Conservation (phyloP, 2,329 filamentous ascomycete genomes). For the Colletotrichum abscissum region DNA sequence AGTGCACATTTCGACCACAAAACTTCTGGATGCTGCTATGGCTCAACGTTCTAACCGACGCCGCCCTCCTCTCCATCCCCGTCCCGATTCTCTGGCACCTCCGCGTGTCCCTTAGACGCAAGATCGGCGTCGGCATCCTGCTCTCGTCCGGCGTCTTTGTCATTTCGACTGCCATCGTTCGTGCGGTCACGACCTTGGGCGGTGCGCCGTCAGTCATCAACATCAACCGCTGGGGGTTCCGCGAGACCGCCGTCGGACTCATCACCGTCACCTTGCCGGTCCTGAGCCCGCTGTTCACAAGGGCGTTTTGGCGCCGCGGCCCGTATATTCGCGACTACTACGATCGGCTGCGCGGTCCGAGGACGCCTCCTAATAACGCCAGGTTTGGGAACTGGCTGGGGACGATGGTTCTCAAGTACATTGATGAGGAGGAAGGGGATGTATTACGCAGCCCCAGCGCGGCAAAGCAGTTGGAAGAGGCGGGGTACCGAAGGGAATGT, state of each 20-base stretch:
- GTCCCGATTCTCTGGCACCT: conserved; percentile 41
- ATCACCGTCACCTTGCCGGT: conserved; percentile 37
- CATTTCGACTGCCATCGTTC: conserved; percentile 41
- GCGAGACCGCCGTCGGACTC: conserved; percentile 40
- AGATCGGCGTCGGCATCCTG: conserved; percentile 39
- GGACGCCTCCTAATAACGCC: neutral
- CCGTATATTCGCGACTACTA: conserved; percentile 30
- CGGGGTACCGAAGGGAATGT: neutral
- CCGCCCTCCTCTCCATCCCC: conserved; percentile 41
- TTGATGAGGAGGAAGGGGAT: conserved; percentile 13
- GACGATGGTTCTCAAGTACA: conserved; percentile 20
- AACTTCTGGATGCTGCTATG: conserved; percentile 40
- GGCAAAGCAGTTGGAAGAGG: conserved; percentile 1
- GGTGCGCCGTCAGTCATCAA: conserved; percentile 40
- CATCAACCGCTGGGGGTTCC: conserved; percentile 38
- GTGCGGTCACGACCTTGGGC: conserved; percentile 38
- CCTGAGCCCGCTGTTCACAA: conserved; percentile 32
- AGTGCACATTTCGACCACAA: conserved; percentile 36
- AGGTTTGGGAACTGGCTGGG: conserved; percentile 23
- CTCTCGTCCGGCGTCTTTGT: conserved; percentile 42
- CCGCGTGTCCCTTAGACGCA: conserved; percentile 30
- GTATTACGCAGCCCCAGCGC: neutral
- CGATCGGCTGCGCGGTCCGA: neutral
- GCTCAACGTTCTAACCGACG: conserved; percentile 41
- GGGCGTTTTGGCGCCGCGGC: conserved; percentile 36